Percentiles rank a stretch among this genome's conserved stretches.
These are phyloP conservation scores for Cadophora sp. DNA, from an alignment of 2,329 filamentous ascomycete species.

Conservation along the genomic window DNA sequence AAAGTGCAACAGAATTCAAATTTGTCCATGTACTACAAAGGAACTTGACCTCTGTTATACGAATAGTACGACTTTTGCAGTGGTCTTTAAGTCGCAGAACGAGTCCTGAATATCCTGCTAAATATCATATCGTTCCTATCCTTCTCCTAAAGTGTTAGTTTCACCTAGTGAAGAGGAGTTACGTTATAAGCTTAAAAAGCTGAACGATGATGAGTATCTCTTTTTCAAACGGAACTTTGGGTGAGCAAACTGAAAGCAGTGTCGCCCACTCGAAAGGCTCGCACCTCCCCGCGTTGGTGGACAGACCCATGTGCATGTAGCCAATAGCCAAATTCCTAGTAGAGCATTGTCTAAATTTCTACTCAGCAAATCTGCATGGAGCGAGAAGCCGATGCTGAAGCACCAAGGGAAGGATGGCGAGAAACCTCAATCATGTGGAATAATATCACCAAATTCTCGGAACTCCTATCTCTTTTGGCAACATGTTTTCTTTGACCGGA, in stretches of 20 bases:
- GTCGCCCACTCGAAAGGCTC: neutral
- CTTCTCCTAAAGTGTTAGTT: neutral
- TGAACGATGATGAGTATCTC: neutral
- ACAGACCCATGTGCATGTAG: neutral
- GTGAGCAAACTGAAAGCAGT: neutral
- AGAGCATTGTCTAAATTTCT: too few species aligned
- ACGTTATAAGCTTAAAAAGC: neutral
- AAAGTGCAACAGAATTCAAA: neutral
- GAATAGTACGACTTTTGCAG: neutral
- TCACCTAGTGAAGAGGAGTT: neutral
- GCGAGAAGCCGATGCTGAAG: neutral
- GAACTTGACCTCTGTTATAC: neutral
- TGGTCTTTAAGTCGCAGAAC: neutral
- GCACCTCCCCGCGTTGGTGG: too few species aligned
- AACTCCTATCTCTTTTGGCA: neutral
- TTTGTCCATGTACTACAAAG: neutral
- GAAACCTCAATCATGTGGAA: neutral
- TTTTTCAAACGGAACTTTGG: neutral
- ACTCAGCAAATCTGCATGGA: too few species aligned
- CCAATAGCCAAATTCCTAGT: neutral
- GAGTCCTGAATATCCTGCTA: neutral
- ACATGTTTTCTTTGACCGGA: neutral
- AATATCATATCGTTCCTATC: neutral
- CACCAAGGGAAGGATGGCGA: neutral
- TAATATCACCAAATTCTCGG: too few species aligned